Conservation (phyloP, 306 rosid genomes). For the Cyamopsis tetragonoloba region DNA sequence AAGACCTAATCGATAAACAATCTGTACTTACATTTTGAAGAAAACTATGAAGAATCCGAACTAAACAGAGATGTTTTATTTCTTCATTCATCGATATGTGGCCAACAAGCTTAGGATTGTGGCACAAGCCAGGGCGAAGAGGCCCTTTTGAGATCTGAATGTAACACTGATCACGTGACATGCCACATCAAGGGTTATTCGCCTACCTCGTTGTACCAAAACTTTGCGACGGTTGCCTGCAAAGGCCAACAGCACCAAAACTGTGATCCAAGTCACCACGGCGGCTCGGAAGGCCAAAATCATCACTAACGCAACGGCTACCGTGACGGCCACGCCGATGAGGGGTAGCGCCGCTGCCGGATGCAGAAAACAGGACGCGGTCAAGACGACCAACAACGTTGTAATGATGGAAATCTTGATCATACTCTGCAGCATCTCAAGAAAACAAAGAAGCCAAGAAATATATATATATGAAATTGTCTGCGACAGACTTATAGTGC, state of each 20-base stretch:
- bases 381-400: conserved; percentile 21
- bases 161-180: conserved; percentile 32
- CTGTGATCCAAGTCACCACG: conserved; percentile 58
- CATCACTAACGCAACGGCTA: background rate
- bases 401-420: conserved; percentile 5
- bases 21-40: background rate
- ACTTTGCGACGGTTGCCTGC: conserved; percentile 57
- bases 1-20: background rate
- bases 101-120: conserved; percentile 45
- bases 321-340: background rate
- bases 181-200: conserved; percentile 52
- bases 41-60: background rate
- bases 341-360: background rate
- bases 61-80: background rate
- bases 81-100: conserved; percentile 9
- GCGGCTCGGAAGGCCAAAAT: conserved; percentile 45
- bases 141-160: conserved; percentile 42
- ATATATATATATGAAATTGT: background rate
- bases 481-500: background rate
- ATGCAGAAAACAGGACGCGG: background rate
- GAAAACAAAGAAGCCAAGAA: background rate
- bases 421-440: background rate
- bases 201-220: conserved; percentile 44
- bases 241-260: conserved; percentile 54
- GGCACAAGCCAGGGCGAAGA: conserved; percentile 46